These are phyloP conservation scores for Phascolomyces articulosus DNA, from an alignment of 371 early-diverging fungal species.

Conservation along the genomic window DNA sequence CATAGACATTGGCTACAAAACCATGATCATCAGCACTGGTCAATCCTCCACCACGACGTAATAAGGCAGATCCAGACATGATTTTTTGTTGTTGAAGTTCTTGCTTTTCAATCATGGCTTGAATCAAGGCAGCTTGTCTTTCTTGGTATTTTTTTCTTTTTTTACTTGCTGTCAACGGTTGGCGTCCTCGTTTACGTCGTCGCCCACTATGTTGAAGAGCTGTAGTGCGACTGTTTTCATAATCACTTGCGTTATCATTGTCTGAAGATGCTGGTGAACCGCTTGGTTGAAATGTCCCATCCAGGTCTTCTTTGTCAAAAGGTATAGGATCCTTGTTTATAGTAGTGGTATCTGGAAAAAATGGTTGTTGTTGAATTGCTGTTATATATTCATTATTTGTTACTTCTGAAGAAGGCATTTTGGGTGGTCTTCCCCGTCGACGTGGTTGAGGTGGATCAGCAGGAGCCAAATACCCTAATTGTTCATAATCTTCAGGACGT, in stretches of 20 bases:
- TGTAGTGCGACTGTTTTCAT: neutral
- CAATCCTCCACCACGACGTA: conserved; percentile 8
- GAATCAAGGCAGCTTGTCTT: neutral
- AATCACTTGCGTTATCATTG: neutral
- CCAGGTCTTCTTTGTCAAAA: no score
- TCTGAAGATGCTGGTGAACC: neutral
- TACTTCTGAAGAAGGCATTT: neutral
- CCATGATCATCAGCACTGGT: conserved; percentile 19
- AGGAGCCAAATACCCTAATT: conserved; percentile 32
- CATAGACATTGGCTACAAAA: conserved; percentile 56
- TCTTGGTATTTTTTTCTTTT: neutral
- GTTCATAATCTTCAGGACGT: conserved; percentile 40
- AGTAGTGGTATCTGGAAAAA: no score
- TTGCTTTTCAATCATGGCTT: conserved; percentile 4
- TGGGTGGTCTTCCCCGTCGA: conserved; percentile 11
- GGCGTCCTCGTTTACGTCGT: neutral
- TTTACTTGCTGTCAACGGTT: conserved; percentile 4
- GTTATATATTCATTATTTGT: neutral
- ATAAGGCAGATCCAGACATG: neutral
- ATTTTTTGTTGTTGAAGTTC: neutral
- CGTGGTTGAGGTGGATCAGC: conserved; percentile 9
- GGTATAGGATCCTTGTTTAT: no score
- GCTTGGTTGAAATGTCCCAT: no score
- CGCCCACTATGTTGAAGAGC: neutral
- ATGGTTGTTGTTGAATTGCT: no score